Evolutionary conservation across 108 stramenopile species (phyloP).

Genomic region (Cyclotella kingstonii): DNA sequence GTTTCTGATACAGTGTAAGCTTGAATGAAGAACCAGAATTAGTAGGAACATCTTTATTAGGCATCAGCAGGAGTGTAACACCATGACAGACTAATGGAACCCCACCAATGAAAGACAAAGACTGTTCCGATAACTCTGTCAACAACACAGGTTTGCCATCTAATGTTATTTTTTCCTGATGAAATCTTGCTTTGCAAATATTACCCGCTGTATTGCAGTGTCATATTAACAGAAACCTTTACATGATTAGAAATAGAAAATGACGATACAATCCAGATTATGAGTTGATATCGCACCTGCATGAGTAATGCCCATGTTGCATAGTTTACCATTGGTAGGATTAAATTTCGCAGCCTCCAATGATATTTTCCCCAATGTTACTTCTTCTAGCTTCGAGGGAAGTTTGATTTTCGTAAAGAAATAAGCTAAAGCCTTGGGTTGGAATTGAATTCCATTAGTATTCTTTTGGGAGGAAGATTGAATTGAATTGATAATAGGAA

Average conservation of each 20-base stretch:
- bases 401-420: constrained; percentile 36
- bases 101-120: constrained; percentile 53
- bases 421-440: constrained; percentile 21
- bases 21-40: constrained; percentile 6
- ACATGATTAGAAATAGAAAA: background rate
- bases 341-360: constrained; percentile 25
- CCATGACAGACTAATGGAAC: constrained; percentile 71
- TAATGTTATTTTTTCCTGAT: constrained; percentile 7
- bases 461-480: background rate
- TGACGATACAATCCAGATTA: background rate
- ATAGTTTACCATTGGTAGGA: constrained; percentile 32
- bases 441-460: constrained; percentile 16
- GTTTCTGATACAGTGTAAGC: constrained; percentile 16
- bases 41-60: background rate
- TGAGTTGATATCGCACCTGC: constrained; percentile 17
- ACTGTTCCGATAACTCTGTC: constrained; percentile 12
- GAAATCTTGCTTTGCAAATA: constrained; percentile 23
- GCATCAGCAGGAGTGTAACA: constrained; percentile 44
- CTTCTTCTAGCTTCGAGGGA: constrained; percentile 22
- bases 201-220: constrained; percentile 20
- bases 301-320: constrained; percentile 44
- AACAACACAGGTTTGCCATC: constrained; percentile 35
- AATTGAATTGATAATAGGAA: background rate
- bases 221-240: background rate
- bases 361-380: constrained; percentile 15